Base-by-base conservation (phyloP, 2,329 filamentous ascomycete species). In the Lachnellula subtilissima region DNA sequence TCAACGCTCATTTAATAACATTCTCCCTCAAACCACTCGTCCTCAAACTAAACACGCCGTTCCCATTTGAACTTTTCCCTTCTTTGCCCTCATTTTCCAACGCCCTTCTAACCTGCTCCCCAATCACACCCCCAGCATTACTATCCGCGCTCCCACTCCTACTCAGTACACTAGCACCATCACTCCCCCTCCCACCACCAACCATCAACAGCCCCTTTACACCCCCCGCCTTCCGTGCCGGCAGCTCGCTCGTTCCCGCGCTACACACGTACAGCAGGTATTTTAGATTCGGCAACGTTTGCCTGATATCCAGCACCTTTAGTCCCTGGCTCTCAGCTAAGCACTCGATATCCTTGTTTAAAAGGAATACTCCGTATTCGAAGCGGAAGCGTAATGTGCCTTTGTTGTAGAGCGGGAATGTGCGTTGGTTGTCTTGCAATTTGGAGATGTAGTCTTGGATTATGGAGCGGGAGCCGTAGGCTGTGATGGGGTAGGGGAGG, bases 331-430 rank as follows among this genome's bases (percentile, higher is more conserved):
- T 77, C 3, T 76, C 74, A 57, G 83, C 86, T 3, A 87, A 75
- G 0, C 78, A 73, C 65, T 97, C 92, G 54, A 99, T 92, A 68
- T 97, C 78, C 73, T 97, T 97, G 75, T 97, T 97, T 14, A 99
- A 80, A n/a, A 97, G 76, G 66, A 97, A 99, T 69, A 96, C 94
- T 11, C 80, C 94, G 70, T 97, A 99, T 66, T 97, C 93, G 71
- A 97, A 97, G 2, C 93, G 86, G 75, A 93, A 97, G 47, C 91
- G 84, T 0, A 91, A 84, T 2, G 83, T 81, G 67, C 82, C 80
- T 61, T 80, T n/a, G 75, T 88, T 72, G 71, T 92, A 92, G 0
- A 99, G 79, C 0, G 94, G 94, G 65, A 96, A 99, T 5, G 84
- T 85, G 47, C 85, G 81, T 54, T 82, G 73, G 6, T 69, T 67